These are phyloP conservation scores for Trichosporon asahii DNA, from an alignment of 1,284 basidiomycete genomes.

Conservation along the genomic window DNA sequence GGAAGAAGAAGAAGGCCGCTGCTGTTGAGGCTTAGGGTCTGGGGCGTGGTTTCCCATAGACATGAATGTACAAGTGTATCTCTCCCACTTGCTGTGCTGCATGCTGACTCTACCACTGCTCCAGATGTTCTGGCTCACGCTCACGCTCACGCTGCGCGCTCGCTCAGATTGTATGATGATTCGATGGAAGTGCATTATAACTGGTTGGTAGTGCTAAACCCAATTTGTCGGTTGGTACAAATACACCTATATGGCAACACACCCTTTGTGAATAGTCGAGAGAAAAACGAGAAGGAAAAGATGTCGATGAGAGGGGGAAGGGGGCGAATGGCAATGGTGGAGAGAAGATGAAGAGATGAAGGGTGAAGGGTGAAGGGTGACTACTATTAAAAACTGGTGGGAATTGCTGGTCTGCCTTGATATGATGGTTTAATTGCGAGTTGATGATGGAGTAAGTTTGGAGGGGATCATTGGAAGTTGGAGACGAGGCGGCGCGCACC, in stretches of 20 bases:
- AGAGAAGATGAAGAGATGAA: no score
- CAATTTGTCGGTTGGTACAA: slow-evolving; percentile 4
- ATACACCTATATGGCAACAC: slow-evolving; percentile 10
- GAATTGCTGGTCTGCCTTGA: not conserved
- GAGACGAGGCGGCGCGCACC: slow-evolving; percentile 2
- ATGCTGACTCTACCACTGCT: no score
- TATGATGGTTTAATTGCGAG: not conserved
- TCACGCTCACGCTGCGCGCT: no score
- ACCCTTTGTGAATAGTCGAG: not conserved
- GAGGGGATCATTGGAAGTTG: not conserved
- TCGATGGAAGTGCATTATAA: slow-evolving; percentile 7
- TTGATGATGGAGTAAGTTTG: not conserved
- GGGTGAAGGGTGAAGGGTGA: not conserved
- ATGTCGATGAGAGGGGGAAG: not conserved
- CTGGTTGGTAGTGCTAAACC: slow-evolving; percentile 4
- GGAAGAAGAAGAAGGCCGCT: slow-evolving; percentile 23
- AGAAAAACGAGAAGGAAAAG: no score
- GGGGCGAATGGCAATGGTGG: not conserved
- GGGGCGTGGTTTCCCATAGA: not conserved
- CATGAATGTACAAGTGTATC: no score
- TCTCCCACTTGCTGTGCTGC: no score
- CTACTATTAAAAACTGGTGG: not conserved
- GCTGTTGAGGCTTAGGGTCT: slow-evolving; percentile 9
- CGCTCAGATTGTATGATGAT: not conserved
- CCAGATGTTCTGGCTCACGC: no score